A percentile compares a stretch with the other conserved stretches of the same genome.
Conservation (phyloP, 2,329 filamentous ascomycete genomes). For the Magnaporthiopsis rhizophila region DNA sequence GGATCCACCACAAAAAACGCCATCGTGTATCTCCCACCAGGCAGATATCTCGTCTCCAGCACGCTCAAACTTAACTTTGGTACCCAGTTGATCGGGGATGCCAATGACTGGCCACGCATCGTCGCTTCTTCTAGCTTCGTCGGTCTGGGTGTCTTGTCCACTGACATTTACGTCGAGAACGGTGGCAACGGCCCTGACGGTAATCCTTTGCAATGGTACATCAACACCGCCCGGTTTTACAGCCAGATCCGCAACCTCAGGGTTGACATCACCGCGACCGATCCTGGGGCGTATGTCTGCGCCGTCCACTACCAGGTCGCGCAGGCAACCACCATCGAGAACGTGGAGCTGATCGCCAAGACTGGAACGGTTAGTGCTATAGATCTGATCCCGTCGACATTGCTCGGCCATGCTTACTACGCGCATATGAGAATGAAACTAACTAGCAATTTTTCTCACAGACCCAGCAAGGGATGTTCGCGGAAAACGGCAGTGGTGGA, state of each 20-base stretch:
- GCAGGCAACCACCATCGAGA: conserved; percentile 36
- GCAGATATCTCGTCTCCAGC: conserved; percentile 5
- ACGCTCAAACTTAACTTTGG: conserved; percentile 6
- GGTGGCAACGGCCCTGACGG: background rate
- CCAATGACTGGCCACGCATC: conserved; percentile 2
- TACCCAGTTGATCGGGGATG: conserved; percentile 9
- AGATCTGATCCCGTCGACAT: no score
- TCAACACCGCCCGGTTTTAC: conserved; percentile 42
- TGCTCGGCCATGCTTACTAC: no score
- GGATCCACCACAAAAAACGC: conserved; percentile 6
- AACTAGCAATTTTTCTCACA: no score
- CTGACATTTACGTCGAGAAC: conserved; percentile 4
- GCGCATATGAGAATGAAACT: no score
- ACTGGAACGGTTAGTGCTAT: conserved; percentile 19
- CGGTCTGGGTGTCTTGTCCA: conserved; percentile 8
- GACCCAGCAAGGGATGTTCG: conserved; percentile 16
- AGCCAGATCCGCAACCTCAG: conserved; percentile 42
- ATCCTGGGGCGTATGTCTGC: no score
- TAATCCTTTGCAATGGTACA: background rate
- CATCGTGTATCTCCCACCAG: conserved; percentile 9
- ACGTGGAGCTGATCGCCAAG: conserved; percentile 51
- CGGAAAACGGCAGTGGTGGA: conserved; percentile 47
- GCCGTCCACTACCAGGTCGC: conserved; percentile 18
- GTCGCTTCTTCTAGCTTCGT: conserved; percentile 6
- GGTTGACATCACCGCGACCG: conserved; percentile 26